Percentiles rank a stretch among this genome's conserved stretches.
Conservation (phyloP, 768 basidiomycete genomes). For the Lepiota venenata region DNA sequence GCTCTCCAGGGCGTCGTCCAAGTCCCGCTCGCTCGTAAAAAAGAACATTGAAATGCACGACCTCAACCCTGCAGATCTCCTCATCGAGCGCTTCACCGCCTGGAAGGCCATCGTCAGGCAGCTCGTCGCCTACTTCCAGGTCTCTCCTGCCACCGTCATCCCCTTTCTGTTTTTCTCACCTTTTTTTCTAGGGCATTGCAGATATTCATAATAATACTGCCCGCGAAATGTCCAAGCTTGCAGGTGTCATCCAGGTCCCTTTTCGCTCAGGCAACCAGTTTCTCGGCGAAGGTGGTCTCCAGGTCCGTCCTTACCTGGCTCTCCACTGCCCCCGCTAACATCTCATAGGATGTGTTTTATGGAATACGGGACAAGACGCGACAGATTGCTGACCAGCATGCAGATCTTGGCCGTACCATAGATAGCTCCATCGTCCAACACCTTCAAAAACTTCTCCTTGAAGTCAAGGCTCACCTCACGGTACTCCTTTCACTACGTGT, state of each 20-base stretch:
- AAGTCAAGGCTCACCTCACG: conserved; percentile 98
- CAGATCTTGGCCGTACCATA: conserved; percentile 93
- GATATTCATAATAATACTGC: conserved; percentile 97
- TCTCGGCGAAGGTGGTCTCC: conserved; percentile 94
- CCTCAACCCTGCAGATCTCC: conserved; percentile 89
- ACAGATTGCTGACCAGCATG: conserved; percentile 91
- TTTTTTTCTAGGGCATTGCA: conserved; percentile 38
- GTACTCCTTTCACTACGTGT: conserved; percentile 30
- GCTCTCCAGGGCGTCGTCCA: conserved; percentile 67
- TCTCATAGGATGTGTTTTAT: conserved; percentile 82
- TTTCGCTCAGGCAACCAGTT: conserved; percentile 97
- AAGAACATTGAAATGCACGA: conserved; percentile 91
- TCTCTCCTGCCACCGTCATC: conserved; percentile 12
- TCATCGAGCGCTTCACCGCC: conserved; percentile 90
- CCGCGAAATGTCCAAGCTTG: conserved; percentile 88
- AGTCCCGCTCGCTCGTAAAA: conserved; percentile 87
- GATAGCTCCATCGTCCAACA: conserved; percentile 98
- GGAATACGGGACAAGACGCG: conserved; percentile 91
- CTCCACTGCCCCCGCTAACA: neutral
- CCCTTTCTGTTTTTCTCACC: neutral
- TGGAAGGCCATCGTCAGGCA: conserved; percentile 99
- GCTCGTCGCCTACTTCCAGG: conserved; percentile 88
- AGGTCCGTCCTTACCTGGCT: conserved; percentile 39
- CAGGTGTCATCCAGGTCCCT: conserved; percentile 95
- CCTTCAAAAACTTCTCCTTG: conserved; percentile 88